phyloP scores from a whole-genome alignment of 1,139 yeast species.

The Candida neerlandica region DNA sequence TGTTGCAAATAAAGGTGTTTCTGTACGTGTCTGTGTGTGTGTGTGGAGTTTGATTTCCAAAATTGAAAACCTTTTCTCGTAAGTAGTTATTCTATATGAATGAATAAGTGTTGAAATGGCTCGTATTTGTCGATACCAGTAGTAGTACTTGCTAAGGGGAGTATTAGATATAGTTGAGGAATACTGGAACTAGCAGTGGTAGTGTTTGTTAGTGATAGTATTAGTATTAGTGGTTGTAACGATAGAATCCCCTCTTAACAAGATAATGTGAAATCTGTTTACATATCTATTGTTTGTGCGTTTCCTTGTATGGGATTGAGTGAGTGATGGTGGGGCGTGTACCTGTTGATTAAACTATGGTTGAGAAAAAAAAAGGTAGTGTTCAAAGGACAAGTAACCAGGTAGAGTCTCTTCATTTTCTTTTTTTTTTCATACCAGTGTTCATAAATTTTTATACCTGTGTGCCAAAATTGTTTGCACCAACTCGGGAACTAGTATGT shows the following conservation, averaged over 20 bases:
- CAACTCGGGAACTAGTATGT: no score
- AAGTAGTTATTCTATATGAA: neutral
- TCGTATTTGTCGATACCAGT: neutral
- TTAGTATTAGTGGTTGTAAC: neutral
- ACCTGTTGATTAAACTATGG: neutral
- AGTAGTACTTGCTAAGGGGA: neutral
- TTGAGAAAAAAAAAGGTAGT: neutral
- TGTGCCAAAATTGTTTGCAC: no score
- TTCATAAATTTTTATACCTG: no score
- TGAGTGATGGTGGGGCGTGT: neutral
- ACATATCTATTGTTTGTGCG: neutral
- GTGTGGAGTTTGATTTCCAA: no score
- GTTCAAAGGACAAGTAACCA: no score
- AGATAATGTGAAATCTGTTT: neutral
- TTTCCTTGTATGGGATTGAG: neutral
- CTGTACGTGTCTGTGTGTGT: no score
- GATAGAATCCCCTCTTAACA: conserved; percentile 7
- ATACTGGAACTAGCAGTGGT: neutral
- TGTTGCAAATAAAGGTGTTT: no score
- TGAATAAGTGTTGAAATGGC: neutral
- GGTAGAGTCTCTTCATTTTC: neutral
- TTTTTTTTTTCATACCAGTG: neutral
- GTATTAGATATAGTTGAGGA: no score
- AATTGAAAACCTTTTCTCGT: no score
- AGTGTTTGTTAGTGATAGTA: neutral